Conservation (phyloP, 306 rosid genomes). For the Prunus mume region DNA sequence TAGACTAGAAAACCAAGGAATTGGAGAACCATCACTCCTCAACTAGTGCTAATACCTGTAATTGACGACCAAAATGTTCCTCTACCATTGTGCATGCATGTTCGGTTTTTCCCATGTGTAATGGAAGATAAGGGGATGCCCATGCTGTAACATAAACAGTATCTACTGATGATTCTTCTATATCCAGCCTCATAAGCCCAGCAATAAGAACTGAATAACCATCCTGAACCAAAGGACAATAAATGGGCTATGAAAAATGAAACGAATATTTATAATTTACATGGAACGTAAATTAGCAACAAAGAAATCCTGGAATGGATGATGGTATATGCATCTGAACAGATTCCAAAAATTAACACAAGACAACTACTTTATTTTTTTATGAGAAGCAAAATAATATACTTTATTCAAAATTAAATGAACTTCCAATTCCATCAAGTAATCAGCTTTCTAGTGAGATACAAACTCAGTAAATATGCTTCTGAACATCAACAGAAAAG, state of each 20-base stretch:
- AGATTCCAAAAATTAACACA: not conserved
- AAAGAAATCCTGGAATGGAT: not conserved
- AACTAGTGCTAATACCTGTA: conserved; percentile 57
- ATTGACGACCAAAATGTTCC: conserved; percentile 80
- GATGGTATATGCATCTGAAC: not conserved
- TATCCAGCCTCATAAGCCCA: conserved; percentile 88
- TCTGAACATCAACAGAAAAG: not conserved
- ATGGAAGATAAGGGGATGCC: conserved; percentile 88
- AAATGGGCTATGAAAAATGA: conserved; percentile 5
- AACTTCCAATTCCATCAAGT: not conserved
- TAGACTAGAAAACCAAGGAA: not conserved
- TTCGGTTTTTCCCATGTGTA: conserved; percentile 91
- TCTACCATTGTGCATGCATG: conserved; percentile 58
- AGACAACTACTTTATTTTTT: too few species aligned
- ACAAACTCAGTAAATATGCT: not conserved
- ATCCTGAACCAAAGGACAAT: conserved; percentile 44
- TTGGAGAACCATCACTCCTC: not conserved
- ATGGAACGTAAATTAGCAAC: not conserved
- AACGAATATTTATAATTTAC: not conserved
- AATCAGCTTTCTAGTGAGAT: not conserved
- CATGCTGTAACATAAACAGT: conserved; percentile 77
- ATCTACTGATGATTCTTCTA: conserved; percentile 64
- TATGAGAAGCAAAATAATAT: not conserved
- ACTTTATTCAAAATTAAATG: not conserved
- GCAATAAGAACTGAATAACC: conserved; percentile 87